Conservation (phyloP, 1,284 basidiomycete genomes). For the Fomitopsis palustris region DNA sequence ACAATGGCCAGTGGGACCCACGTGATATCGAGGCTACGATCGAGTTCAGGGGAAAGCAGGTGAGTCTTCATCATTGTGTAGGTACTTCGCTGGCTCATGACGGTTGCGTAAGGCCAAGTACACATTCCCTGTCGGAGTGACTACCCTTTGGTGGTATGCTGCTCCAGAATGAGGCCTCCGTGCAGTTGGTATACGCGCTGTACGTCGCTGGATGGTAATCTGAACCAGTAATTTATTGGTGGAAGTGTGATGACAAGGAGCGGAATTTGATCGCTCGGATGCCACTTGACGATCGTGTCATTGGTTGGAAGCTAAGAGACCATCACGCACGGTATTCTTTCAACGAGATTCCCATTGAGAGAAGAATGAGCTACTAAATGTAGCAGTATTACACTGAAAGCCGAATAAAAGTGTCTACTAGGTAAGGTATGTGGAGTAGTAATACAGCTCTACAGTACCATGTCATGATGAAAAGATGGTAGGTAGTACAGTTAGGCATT, state of each 20-base stretch:
- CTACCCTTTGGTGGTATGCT: slow-evolving; percentile 44
- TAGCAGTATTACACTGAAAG: background rate
- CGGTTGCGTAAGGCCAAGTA: slow-evolving; percentile 43
- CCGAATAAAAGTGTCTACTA: background rate
- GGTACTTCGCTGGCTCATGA: background rate
- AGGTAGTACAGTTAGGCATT: background rate
- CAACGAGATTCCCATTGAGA: background rate
- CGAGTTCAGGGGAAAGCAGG: slow-evolving; percentile 66
- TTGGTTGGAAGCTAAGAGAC: too few species aligned
- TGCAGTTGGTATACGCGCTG: background rate
- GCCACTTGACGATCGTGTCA: too few species aligned
- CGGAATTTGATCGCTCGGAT: too few species aligned
- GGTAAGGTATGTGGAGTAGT: background rate
- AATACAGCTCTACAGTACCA: background rate
- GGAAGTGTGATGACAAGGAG: too few species aligned
- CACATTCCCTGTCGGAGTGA: slow-evolving; percentile 64
- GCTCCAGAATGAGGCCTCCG: background rate
- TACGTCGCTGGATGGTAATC: too few species aligned
- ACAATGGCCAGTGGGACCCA: slow-evolving; percentile 54
- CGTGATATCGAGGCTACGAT: slow-evolving; percentile 60
- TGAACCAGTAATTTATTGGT: too few species aligned
- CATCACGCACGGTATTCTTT: too few species aligned
- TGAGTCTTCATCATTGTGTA: slow-evolving; percentile 20
- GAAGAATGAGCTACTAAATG: background rate
- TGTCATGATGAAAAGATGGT: background rate